Base-by-base conservation (phyloP, 352 stramenopile species). In the Lagenidium sp. region DNA sequence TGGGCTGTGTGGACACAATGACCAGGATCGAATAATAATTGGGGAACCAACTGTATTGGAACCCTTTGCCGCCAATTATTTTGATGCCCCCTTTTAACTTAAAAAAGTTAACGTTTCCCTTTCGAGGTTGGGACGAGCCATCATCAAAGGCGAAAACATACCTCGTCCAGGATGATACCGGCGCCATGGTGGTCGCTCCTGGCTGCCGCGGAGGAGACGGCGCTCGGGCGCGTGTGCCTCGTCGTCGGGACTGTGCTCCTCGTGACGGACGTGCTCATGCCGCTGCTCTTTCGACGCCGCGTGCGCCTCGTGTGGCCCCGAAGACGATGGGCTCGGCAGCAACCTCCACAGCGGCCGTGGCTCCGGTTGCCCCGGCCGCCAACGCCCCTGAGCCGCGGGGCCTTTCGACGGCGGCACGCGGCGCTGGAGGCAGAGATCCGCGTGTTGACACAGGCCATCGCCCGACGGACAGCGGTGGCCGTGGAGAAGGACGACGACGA, bases 221-320 rank as follows among this genome's bases (percentile, higher is more conserved):
- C 61, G 53, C 34, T 68, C 36, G 77, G 83, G 40, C 65, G 59
- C 42, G 32, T 63, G 23, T 86, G 69, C 56, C 52, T 86, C 21
- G 74, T 66, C 36, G 75, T 79, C 39, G 73, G 73, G 2, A 37
- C 75, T 7, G 23, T 76, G 16, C 60, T 83, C 24, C 42, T 85
- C 24, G 16, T 72, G 6, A 35, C 80, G 7, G 68, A 85, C 51
- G 41, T 83, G 6, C 22, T 70, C 19, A 43, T 82, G 22, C 73
- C 73, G 29, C 50, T 69, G 34, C 23, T 85, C 10, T 77, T 82
- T 36, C 56, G 68, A 3, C 67, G 63, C n/a, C 69, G 65, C n/a
- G 50, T 83, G 45, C 65, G 60, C 8, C 44, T 86, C 8, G 44
- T 69, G 41, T n/a, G n/a, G n/a, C n/a, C n/a, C n/a, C n/a, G n/a